Evolutionary conservation across 805 yeast species (phyloP).

Genomic region (Candida rishiriensis): DNA sequence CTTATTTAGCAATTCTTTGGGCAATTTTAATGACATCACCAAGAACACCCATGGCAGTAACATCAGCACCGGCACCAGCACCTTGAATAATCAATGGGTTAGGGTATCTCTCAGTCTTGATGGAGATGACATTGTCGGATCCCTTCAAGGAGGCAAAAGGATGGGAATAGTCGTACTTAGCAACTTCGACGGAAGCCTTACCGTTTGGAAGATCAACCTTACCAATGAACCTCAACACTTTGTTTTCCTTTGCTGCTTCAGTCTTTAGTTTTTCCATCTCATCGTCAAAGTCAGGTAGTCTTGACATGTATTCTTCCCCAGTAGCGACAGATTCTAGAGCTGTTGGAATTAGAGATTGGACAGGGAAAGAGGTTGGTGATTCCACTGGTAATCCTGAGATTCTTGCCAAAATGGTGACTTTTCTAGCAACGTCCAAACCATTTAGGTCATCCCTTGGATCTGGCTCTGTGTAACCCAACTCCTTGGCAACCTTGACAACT

Average conservation of each 20-base stretch:
- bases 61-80: slow-evolving; percentile 85
- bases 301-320: slow-evolving; percentile 73
- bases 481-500: slow-evolving; percentile 82
- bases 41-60: slow-evolving; percentile 76
- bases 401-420: slow-evolving; percentile 94
- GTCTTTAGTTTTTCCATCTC: slow-evolving; percentile 74
- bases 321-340: slow-evolving; percentile 69
- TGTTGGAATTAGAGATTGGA: slow-evolving; percentile 87
- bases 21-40: slow-evolving; percentile 92
- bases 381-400: slow-evolving; percentile 80
- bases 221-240: slow-evolving; percentile 93
- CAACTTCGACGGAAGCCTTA: slow-evolving; percentile 79
- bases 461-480: slow-evolving; percentile 95
- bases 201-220: slow-evolving; percentile 72
- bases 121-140: slow-evolving; percentile 91
- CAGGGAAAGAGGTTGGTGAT: slow-evolving; percentile 90
- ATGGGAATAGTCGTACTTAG: slow-evolving; percentile 80
- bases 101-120: slow-evolving; percentile 85
- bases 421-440: slow-evolving; percentile 98
- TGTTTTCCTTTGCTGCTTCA: slow-evolving; percentile 75
- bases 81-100: slow-evolving; percentile 96
- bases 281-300: slow-evolving; percentile 77
- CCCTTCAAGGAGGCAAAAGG: slow-evolving; percentile 96
- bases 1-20: slow-evolving; percentile 58
- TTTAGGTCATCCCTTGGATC: slow-evolving; percentile 99